Base-by-base conservation (phyloP, 1,284 basidiomycete species). In the Peniophora sp. region DNA sequence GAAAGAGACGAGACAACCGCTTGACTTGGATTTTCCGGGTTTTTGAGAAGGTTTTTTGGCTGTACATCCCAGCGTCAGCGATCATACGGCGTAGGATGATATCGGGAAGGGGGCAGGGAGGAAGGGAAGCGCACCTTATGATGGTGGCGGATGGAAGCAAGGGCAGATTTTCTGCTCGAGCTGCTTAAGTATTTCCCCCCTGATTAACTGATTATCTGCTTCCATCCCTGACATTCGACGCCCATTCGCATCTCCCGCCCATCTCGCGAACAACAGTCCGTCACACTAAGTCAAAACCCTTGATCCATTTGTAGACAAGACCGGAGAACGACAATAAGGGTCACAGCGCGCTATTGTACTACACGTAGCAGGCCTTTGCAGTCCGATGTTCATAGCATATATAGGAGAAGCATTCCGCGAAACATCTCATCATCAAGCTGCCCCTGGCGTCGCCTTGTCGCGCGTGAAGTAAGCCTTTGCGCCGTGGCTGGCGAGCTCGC, bases 381-480 rank as follows among this genome's bases (percentile, higher is more conserved):
- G 27, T 32, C 27, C 27, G 27, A 32, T 32, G 27, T 32, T 32
- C 27, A 12, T 32, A 32, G 27, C 27, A 32, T 32, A 32, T 32
- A 32, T 32, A 32, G 27, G 27, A 32, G 27, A 45, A 22, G 51
- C 53, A 53, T 54, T 56, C 50, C 22, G 48, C 52, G 51, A n/a
- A 47, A 38, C 43, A 48, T 22, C 23, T 50, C 34, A 48, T 48
- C 41, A 22, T 48, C 20, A 49, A 50, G 48, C 25, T 51, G 52
- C 24, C 41, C 46, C 44, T 51, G 27, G 27, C 12, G 27, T 20
- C 19, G 38, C 38, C 76, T 67, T 89, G 55, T 85, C 87, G 54
- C 89, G 78, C 54, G 80, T 86, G 67, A 94, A 92, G 69, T 93
- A 93, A 32, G 89, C 81, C 67, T 85, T 90, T 55, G 91, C 89